Base-by-base conservation (phyloP, 345 rosid species). In the Heritiera littoralis region DNA sequence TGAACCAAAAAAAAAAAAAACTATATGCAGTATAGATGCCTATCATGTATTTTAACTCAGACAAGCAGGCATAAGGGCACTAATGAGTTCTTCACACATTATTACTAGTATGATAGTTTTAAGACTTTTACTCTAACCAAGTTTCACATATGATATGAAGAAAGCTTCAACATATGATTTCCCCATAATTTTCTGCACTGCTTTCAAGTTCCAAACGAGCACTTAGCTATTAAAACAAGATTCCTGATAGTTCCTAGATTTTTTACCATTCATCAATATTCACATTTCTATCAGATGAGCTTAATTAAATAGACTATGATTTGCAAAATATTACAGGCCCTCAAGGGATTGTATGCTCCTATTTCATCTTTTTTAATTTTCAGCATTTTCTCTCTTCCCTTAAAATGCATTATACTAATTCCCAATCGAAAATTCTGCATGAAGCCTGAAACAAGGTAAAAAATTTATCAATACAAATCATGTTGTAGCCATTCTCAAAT, bases 371-470 rank as follows among this genome's bases (percentile, higher is more conserved):
- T 35, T 35, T 35, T 35, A 35, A 35, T 35, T 35, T 35, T 35
- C 38, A 35, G 38, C 38, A 35, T 35, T 35, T 35, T 35, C 3
- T 35, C 38, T 35, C 38, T 35, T 35, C 38, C 38, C 38, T 35
- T 35, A 35, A 35, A 35, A 35, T 35, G 48, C 46, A 55, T 54
- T 18, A 52, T 18, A 38, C 48, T 52, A 55, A 18, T 35, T 35
- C 38, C 38, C 38, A 35, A 35, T 35, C 38, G 38, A 35, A 35
- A 35, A 10, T 38, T 73, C 18, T 73, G 76, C 64, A 54, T 54
- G 49, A 35, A 72, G 20, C 32, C 10, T 54, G 76, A 54, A 54
- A 72, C 60, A 35, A 72, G 46, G 76, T 72, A 38, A 32, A 63
- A 32, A 13, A 0, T 54, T 54, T 35, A 35, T 72, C 15, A 72